Evolutionary conservation across 495 filamentous ascomycete species (phyloP).

Genomic region (Amphirosellinia nigrospora): DNA sequence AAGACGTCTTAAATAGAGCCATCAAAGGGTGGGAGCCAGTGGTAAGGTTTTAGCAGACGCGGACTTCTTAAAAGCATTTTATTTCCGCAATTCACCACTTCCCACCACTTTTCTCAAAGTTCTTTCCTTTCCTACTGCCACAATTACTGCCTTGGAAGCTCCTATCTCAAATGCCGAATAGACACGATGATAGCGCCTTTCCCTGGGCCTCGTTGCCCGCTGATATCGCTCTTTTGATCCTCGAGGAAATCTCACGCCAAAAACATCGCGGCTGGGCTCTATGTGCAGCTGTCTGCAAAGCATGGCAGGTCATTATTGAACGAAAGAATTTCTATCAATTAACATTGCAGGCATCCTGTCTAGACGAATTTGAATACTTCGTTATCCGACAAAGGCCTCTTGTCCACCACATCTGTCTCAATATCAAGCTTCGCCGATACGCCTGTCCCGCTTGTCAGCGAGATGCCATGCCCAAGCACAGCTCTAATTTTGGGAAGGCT

Average conservation of each 20-base stretch:
- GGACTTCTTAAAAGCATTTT: constrained; percentile 5
- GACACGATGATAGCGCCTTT: constrained; percentile 3
- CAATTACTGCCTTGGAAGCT: constrained; percentile 1
- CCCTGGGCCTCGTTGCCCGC: constrained; percentile 23
- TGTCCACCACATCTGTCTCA: constrained; percentile 30
- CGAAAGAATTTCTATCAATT: constrained; percentile 20
- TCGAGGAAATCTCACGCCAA: constrained; percentile 8
- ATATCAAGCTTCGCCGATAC: constrained; percentile 32
- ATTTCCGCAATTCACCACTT: constrained; percentile 4
- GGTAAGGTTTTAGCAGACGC: constrained; percentile 6
- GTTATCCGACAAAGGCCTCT: constrained; percentile 29
- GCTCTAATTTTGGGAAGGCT: constrained; percentile 23
- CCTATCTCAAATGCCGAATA: constrained; percentile 4
- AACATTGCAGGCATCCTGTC: constrained; percentile 31
- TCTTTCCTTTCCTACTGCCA: neutral
- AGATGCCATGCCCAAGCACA: constrained; percentile 11
- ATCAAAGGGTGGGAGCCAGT: constrained; percentile 14
- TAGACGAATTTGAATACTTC: constrained; percentile 31
- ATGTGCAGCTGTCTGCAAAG: constrained; percentile 25
- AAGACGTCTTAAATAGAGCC: constrained; percentile 6
- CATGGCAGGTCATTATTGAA: constrained; percentile 26
- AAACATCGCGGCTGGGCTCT: constrained; percentile 23
- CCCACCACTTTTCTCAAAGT: constrained; percentile 2
- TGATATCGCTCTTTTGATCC: constrained; percentile 26
- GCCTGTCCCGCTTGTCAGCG: constrained; percentile 28